phyloP scores from a whole-genome alignment of 768 basidiomycete genomes.

The Suillus weaverae region DNA sequence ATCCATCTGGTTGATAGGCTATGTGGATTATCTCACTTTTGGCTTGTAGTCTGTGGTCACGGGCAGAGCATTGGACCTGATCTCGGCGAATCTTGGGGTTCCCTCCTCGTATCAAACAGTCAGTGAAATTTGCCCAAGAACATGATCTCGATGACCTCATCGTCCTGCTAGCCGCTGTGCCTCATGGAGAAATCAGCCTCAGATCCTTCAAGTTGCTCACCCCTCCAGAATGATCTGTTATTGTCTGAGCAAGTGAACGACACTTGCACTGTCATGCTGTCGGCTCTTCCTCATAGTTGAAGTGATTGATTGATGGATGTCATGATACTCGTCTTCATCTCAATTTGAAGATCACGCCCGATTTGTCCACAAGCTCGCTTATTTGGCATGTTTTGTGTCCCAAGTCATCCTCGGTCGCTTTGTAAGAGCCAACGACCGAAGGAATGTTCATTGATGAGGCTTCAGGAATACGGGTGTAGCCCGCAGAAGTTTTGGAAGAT shows the following conservation, averaged over 20 bases:
- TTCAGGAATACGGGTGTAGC: no score
- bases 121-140: constrained; percentile 3
- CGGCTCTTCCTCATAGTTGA: not conserved
- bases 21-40: constrained; percentile 8
- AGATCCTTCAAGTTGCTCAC: constrained; percentile 24
- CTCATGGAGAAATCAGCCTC: constrained; percentile 32
- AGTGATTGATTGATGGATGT: not conserved
- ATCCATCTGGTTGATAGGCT: constrained; percentile 9
- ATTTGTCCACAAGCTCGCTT: not conserved
- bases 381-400: not conserved
- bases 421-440: no score
- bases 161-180: constrained; percentile 42
- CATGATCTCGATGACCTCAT: constrained; percentile 27
- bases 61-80: constrained; percentile 64
- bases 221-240: constrained; percentile 48
- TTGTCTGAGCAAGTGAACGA: constrained; percentile 57
- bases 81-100: constrained; percentile 31
- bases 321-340: not conserved
- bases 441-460: no score
- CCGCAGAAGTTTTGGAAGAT: no score
- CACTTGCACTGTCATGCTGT: constrained; percentile 36
- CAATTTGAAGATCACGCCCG: not conserved
- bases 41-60: constrained; percentile 47
- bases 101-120: constrained; percentile 14
- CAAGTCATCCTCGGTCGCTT: no score